These are phyloP conservation scores for Pseudogymnoascus sp. DNA, from an alignment of 2,329 filamentous ascomycete genomes.

Conservation along the genomic window DNA sequence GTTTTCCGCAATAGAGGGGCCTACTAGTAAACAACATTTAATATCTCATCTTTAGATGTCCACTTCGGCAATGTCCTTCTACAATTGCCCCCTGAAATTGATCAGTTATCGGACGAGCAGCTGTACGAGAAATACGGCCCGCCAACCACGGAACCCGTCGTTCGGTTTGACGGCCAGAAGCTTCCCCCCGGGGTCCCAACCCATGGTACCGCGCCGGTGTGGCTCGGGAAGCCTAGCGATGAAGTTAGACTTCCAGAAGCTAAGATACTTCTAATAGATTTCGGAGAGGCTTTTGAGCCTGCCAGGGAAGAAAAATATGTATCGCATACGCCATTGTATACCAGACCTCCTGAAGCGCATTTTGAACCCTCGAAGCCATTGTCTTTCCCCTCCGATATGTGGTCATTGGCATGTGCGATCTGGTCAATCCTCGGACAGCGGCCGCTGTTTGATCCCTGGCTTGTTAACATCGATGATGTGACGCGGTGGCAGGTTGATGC, in stretches of 20 bases:
- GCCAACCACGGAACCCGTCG: constrained; percentile 14
- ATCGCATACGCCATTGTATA: neutral
- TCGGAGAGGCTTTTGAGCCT: constrained; percentile 18
- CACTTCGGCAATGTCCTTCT: constrained; percentile 25
- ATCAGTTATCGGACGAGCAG: constrained; percentile 20
- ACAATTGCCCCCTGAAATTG: constrained; percentile 18
- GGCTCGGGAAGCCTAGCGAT: constrained; percentile 11
- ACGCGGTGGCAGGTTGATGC: constrained; percentile 10
- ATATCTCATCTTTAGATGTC: constrained; percentile 21
- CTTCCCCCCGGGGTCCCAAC: neutral
- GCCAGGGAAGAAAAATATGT: neutral
- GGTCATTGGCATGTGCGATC: constrained; percentile 15
- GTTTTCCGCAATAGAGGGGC: neutral
- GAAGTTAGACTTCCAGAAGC: constrained; percentile 11
- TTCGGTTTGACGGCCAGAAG: neutral
- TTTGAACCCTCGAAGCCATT: constrained; percentile 10
- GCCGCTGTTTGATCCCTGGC: constrained; percentile 13
- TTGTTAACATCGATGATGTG: constrained; percentile 12
- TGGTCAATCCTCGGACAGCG: constrained; percentile 15
- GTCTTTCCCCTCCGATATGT: constrained; percentile 16
- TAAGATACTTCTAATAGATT: constrained; percentile 17
- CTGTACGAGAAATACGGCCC: constrained; percentile 22
- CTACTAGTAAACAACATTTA: neutral
- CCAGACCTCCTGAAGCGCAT: constrained; percentile 14
- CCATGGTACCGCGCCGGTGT: neutral